Conservation (phyloP, 1,284 basidiomycete species). For the Thecaphora frezii region DNA sequence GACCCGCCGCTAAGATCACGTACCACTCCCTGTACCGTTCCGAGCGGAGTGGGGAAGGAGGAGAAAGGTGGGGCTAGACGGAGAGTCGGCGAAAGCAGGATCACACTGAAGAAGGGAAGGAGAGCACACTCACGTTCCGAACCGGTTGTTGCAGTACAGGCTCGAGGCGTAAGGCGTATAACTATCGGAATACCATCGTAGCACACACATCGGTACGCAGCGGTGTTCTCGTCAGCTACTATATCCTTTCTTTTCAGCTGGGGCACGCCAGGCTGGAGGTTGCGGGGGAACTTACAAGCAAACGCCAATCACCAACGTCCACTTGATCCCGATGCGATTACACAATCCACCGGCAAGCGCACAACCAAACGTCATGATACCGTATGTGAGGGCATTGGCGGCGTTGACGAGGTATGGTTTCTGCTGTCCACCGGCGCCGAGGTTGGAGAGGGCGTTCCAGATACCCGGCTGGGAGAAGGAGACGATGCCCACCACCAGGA, state of each 20-base stretch:
- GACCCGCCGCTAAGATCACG: conserved; percentile 2
- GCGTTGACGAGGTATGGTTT: conserved; percentile 6
- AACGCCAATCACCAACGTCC: conserved; percentile 5
- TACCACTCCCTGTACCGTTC: conserved; percentile 10
- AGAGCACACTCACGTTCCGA: conserved; percentile 1
- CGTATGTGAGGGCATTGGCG: conserved; percentile 7
- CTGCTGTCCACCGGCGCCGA: conserved; percentile 5
- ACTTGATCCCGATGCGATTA: conserved; percentile 3
- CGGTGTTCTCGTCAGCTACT: no score
- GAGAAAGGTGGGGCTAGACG: no score
- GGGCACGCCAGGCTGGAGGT: no score
- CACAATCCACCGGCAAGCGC: conserved; percentile 6
- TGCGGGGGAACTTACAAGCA: no score
- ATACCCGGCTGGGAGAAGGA: conserved; percentile 6
- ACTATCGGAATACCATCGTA: no score
- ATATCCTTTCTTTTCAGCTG: no score
- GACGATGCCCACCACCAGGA: conserved; percentile 5
- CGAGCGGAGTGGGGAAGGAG: no score
- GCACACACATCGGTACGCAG: no score
- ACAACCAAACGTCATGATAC: conserved; percentile 7
- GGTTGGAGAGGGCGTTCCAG: conserved; percentile 6
- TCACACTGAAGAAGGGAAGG: no score
- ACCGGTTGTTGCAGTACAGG: conserved; percentile 8
- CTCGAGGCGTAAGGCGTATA: conserved; percentile 6
- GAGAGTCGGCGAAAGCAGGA: no score